These are phyloP conservation scores for Penicillium nucicola DNA, from an alignment of 495 filamentous ascomycete species.

Conservation along the genomic window DNA sequence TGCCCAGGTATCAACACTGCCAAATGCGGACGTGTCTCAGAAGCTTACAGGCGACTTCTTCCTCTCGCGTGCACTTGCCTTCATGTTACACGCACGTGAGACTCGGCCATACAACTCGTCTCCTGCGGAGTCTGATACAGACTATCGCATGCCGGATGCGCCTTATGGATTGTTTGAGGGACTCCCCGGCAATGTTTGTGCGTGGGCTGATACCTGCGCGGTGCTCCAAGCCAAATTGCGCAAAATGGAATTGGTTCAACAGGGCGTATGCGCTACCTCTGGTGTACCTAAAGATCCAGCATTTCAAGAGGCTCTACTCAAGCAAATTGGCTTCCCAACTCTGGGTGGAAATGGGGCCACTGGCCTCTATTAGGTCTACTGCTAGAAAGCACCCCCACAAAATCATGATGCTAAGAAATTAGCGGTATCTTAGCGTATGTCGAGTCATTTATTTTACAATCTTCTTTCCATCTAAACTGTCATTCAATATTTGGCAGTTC, in stretches of 20 bases:
- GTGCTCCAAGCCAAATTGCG: constrained; percentile 33
- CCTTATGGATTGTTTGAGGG: constrained; percentile 45
- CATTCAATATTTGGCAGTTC: too few relatives aligned
- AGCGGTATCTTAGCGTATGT: too few relatives aligned
- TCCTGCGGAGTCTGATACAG: constrained; percentile 9
- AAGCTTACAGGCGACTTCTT: constrained; percentile 36
- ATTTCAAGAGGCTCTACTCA: constrained; percentile 15
- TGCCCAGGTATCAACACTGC: neutral
- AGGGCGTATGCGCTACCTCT: neutral
- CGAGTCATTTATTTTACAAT: too few relatives aligned
- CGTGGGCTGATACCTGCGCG: constrained; percentile 45
- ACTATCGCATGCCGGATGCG: constrained; percentile 44
- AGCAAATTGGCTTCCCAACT: constrained; percentile 30
- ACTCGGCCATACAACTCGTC: constrained; percentile 36
- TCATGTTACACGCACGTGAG: constrained; percentile 40
- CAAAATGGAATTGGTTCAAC: constrained; percentile 29
- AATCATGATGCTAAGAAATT: too few relatives aligned
- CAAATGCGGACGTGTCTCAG: neutral
- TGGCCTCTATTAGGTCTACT: too few relatives aligned
- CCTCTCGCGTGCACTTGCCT: constrained; percentile 38
- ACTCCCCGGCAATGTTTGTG: constrained; percentile 43
- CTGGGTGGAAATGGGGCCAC: constrained; percentile 28
- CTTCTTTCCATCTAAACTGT: too few relatives aligned
- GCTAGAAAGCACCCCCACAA: too few relatives aligned
- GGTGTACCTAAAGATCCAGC: constrained; percentile 6